Evolutionary conservation across 2,329 filamentous ascomycete genomes (phyloP).

Genomic region (Diaporthe amygdali): DNA sequence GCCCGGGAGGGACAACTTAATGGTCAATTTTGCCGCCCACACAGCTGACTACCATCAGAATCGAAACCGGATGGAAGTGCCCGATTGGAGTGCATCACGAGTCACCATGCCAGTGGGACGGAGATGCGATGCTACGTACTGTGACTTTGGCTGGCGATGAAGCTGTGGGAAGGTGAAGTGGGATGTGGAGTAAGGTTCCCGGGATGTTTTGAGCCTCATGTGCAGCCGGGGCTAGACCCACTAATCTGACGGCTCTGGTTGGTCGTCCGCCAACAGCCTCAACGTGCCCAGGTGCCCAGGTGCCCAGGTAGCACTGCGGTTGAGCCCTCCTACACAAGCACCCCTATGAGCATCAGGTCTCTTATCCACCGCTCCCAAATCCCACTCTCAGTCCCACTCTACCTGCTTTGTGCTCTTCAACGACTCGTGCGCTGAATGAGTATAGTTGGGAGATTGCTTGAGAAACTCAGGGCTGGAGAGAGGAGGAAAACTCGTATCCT

Average conservation of each 20-base stretch:
- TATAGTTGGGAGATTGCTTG: neutral
- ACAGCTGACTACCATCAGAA: neutral
- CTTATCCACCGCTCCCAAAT: neutral
- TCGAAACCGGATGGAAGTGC: neutral
- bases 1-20: neutral
- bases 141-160: neutral
- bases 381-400: neutral
- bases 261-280: neutral
- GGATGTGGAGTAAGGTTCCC: neutral
- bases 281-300: neutral
- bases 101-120: neutral
- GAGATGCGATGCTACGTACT: neutral
- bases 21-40: neutral
- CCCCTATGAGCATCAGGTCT: neutral
- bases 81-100: neutral
- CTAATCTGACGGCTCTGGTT: neutral
- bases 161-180: neutral
- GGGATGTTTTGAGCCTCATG: neutral
- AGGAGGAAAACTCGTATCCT: neutral
- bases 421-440: neutral
- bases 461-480: neutral
- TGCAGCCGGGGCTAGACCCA: neutral
- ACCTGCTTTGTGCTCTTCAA: neutral
- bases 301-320: neutral
- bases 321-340: constrained; percentile 3